Evolutionary conservation across 2,329 filamentous ascomycete species (phyloP), one percentile per base, ranked within the genome.

Genomic region (Fusarium succisae): DNA sequence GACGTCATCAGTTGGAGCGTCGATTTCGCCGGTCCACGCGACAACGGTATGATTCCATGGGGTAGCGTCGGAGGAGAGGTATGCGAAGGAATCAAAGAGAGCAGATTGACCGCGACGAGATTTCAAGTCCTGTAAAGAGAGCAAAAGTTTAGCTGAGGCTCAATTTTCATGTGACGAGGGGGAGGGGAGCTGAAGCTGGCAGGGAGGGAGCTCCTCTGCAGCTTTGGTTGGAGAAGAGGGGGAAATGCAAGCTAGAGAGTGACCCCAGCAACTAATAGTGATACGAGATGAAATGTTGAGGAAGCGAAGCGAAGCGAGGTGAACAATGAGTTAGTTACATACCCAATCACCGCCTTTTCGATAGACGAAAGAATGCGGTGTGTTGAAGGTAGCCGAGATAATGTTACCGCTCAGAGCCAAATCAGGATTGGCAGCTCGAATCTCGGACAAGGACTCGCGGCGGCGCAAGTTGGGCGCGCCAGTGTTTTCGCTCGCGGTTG

Each of bases 1-100:
- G 26, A 77, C 73, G 37, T 82, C 79, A 50, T 88, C 86, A 45
- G 80, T 71, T 6, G 86, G 83, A 8, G 82, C 84, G 65, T 91
- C 89, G 67, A 96, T 92, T 82, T 98, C 96, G 66, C 96, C 96
- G 7, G 96, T 98, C 96, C 96, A 98, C 51, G 94, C 95, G 60
- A 98, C 93, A 11, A 98, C 89, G 2, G 92, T 96, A 84, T 98
- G 96, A 78, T 95, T 94, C 95, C 95, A 98, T 26, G 92, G 91
- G 5, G 92, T 92, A 48, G 93, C 88, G 63, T 92, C 87, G n/a
- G 95, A 97, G 8, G 95, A 94, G 50, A 98, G 90, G 83, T 97
- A 92, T 63, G 92, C 90, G 79, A 98, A 95, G 15, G 95, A 95
- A 82, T 98, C 95, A 83, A 97, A 97, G 39, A 98, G 88, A 22